Base-by-base conservation (phyloP, 169 alveolate species). In the Cryptosporidium sp. region DNA sequence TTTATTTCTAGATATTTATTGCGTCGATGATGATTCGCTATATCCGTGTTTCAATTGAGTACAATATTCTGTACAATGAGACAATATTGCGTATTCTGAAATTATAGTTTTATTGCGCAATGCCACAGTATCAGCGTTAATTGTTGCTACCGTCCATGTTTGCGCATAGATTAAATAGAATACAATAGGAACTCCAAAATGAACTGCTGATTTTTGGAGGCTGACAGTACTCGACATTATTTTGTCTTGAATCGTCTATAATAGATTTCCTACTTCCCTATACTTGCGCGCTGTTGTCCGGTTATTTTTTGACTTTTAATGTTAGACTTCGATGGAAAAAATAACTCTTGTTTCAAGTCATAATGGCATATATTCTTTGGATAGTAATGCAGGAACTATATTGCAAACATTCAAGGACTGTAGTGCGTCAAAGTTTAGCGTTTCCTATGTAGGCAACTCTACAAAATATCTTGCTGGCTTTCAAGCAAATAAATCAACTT, bases 1-100 rank as follows among this genome's bases (percentile, higher is more conserved):
- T 41, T 31, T 70, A 9, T 48, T 0, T 6, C 23, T 26, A 37
- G 41, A 70, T 45, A 70, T 23, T 1, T 39, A 16, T 8, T 37
- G 23, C 3, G 48, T 33, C 39, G 23, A 62, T 80, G 89, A 80
- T 80, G 89, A 80, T 35, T 41, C 75, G 89, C 89, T 62, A 35
- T 61, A 80, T 80, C 89, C 89, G 89, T 80, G 89, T 80, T 80
- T 80, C 89, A 80, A 45, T 65, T 62, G 89, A 80, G 75, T 80
- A 31, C 48, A 23, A 59, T 29, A 0, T 41, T 65, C 33, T 26
- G 86, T 80, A 62, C 59, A 16, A 41, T 80, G 89, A 59, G 43
- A 62, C 89, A 41, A n/a, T 62, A 12, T 23, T 80, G 75, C 75
- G 80, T 26, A 31, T 80, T 80, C 80, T 62, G 73, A 80, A 39